Base-by-base conservation (phyloP, 768 basidiomycete species). In the Hysterangium stoloniferum region DNA sequence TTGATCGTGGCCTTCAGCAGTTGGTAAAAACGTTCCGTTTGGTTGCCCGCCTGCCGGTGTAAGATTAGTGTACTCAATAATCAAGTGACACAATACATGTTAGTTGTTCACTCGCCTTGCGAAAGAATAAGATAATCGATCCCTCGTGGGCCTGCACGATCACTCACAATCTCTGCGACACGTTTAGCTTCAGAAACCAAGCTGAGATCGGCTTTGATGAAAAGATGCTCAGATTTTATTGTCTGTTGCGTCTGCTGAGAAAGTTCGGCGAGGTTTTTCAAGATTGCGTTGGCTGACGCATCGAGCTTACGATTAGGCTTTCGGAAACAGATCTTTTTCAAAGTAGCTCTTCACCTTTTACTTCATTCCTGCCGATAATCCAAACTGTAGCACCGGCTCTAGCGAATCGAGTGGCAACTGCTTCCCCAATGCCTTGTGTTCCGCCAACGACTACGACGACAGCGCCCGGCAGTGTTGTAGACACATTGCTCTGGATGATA, bases 351-450 rank as follows among this genome's bases (percentile, higher is more conserved):
- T 36, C 42, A 38, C 54, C 58, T 22, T 19, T 25, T 15, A 24
- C 24, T 40, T 37, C 48, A 17, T 50, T 50, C n/a, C 48, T 35
- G 24, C 48, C 48, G 13, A 50, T 37, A 41, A 50, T 50, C 48
- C 48, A 50, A 50, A 50, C 48, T 17, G 38, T 37, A 12, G 48
- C 48, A 27, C 48, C 48, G 41, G 48, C 44, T 47, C 33, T 27
- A 37, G 73, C 76, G 45, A 78, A 71, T 4, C 68, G 64, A 40
- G 69, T 62, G 0, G 74, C 75, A 56, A 74, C 72, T 4, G 74
- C 78, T 47, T 64, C 61, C 6, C 71, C 72, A 43, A 66, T 60
- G 15, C 67, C 67, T 17, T 61, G 57, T 6, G 67, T 68, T 8
- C 67, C 67, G 35, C 67, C 67, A 11, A 67, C 61, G 52, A 68